Evolutionary conservation across 495 filamentous ascomycete species (phyloP).

Genomic region (Amorphotheca resinae): DNA sequence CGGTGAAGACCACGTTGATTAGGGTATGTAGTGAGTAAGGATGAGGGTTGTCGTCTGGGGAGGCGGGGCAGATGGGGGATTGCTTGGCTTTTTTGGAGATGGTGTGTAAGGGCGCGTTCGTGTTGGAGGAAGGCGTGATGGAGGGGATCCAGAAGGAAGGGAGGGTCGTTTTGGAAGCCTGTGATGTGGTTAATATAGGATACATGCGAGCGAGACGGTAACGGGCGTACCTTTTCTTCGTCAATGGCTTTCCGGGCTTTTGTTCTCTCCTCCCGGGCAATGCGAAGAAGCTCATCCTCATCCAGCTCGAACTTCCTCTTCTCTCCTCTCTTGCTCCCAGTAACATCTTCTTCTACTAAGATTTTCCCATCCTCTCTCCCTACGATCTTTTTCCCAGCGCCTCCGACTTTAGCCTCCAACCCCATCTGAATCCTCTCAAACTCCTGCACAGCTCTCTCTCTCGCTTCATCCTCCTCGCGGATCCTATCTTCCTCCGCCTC

Average conservation of each 20-base stretch:
- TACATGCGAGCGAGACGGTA: neutral
- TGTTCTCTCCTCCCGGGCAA: constrained; percentile 55
- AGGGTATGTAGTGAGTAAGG: constrained; percentile 72
- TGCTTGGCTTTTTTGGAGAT: constrained; percentile 55
- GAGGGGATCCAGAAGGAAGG: constrained; percentile 94
- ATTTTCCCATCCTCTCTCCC: constrained; percentile 31
- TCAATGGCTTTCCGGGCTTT: constrained; percentile 56
- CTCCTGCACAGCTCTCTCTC: constrained; percentile 42
- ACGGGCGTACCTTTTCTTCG: constrained; percentile 52
- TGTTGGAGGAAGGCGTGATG: constrained; percentile 53
- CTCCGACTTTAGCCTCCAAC: constrained; percentile 41
- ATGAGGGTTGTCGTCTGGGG: constrained; percentile 56
- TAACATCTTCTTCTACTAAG: constrained; percentile 34
- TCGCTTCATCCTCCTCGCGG: constrained; percentile 45
- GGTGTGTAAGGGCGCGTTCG: constrained; percentile 34
- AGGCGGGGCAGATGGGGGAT: constrained; percentile 69
- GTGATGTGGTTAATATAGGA: constrained; percentile 1
- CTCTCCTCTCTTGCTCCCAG: constrained; percentile 32
- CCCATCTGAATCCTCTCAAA: constrained; percentile 60
- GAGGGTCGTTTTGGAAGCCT: constrained; percentile 56
- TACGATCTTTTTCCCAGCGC: constrained; percentile 23
- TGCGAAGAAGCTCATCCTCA: constrained; percentile 62
- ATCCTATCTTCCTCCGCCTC: constrained; percentile 41
- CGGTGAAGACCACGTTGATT: constrained; percentile 66
- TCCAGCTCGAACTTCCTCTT: constrained; percentile 80